Evolutionary conservation across 2,329 filamentous ascomycete species (phyloP).

Genomic region (Fusarium ramigenum): DNA sequence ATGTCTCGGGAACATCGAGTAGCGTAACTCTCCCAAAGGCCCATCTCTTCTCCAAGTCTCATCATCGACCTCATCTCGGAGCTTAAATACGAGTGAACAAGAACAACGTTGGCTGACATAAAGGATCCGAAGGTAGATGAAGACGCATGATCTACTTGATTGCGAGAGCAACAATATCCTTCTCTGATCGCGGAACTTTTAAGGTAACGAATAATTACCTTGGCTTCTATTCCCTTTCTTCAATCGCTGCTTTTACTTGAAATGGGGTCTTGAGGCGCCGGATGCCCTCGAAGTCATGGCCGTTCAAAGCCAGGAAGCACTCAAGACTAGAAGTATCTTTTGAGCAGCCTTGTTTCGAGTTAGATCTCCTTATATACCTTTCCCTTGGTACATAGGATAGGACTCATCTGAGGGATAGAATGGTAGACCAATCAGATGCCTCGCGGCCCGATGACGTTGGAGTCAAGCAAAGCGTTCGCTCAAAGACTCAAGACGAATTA

Average conservation of each 20-base stretch:
- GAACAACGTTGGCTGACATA: not conserved
- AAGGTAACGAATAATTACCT: no score
- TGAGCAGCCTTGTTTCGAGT: not conserved
- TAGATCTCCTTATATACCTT: not conserved
- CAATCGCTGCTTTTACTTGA: not conserved
- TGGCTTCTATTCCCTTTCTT: not conserved
- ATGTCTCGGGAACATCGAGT: not conserved
- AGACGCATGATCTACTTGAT: not conserved
- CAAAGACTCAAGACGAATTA: not conserved
- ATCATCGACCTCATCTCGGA: not conserved
- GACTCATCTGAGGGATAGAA: not conserved
- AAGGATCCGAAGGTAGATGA: not conserved
- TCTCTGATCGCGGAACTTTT: not conserved
- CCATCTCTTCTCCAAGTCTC: not conserved
- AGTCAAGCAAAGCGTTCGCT: not conserved
- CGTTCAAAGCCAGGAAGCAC: not conserved
- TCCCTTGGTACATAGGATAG: not conserved
- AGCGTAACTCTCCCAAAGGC: no score
- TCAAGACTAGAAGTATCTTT: not conserved
- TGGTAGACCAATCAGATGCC: not conserved
- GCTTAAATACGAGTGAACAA: not conserved
- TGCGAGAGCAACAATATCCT: not conserved
- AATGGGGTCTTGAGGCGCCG: no score
- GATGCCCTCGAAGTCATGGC: not conserved
- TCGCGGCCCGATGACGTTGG: no score